Evolutionary conservation across 306 rosid genomes (phyloP), one percentile per base, ranked within the genome.

Genomic region (Gastrolobium villosum): DNA sequence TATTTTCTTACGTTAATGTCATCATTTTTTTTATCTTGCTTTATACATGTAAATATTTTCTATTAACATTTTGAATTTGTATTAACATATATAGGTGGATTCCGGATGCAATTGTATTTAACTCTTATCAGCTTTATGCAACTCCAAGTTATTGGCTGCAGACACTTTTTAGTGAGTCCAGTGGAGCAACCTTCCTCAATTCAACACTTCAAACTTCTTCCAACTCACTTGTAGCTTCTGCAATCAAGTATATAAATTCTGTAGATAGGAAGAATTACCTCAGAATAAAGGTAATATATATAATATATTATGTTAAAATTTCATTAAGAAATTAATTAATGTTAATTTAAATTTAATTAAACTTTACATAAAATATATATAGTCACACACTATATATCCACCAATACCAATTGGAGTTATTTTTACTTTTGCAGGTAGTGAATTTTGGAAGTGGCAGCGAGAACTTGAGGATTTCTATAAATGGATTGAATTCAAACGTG

Each of bases 101-200:
- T 32, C 93, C 96, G 7, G 93, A 90, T 80, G 88, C 91, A 65
- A 90, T 90, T 7, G 89, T 87, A 57, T 90, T 88, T 10, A 20
- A 88, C 82, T 88, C 93, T 1, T 50, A 87, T 10, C 85, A 72
- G 32, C 32, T 11, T 41, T 90, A 88, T 56, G 94, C 87, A 76
- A 88, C 90, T 59, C 94, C 94, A 44, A 88, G 92, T 81, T 86
- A 90, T 70, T 88, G 92, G 89, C 41, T 88, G 77, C 92, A 86
- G 56, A 28, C 52, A 4, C 70, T 88, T 43, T 90, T 88, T 26
- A 14, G 14, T 0, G 88, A 79, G 67, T 84, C 94, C 32, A 88
- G 87, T 65, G 94, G 90, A 48, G 92, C 92, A 69, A 83, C 77
- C 26, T 49, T 82, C 84, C 88, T 82, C 55, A 55, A 84, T 9